Base-by-base conservation (phyloP, 2,329 filamentous ascomycete genomes). In the Fusarium buxicola region DNA sequence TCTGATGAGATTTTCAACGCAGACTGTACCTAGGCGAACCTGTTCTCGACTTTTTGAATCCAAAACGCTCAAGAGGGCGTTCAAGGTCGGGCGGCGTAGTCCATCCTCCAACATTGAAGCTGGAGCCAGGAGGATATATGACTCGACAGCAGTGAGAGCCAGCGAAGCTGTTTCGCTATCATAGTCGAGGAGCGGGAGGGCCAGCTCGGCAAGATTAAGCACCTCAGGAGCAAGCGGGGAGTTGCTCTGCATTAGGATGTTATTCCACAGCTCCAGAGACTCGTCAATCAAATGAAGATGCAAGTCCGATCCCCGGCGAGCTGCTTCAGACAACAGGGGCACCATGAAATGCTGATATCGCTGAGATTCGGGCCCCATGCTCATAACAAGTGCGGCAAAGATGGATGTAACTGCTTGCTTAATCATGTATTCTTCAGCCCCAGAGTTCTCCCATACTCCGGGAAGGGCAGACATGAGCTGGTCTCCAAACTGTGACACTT, bases 351-450 rank as follows among this genome's bases (percentile, higher is more conserved):
- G 77, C 63, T 97, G 92, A 68, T 96, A 97, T 15, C 88, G 84
- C 60, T 89, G 84, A 5, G 92, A 95, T 9, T 90, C 85, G 11
- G 86, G 83, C 57, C 90, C 92, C 86, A 98, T 91, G 2, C 94
- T 91, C 72, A 88, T 88, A n/a, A 96, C 91, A 12, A 99, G 82
- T 3, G 92, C 89, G 2, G 92, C 84, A 47, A 98, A 87, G 34
- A 98, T 90, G 3, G 91, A 92, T 55, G 98, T 84, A 48, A 98
- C 93, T 2, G 92, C 89, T 76, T 97, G 94, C 76, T 98, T 98
- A 82, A 97, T 91, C 75, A 98, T 86, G 76, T 93, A 92, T 71
- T 95, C 92, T 58, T 96, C 90, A 3, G 80, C 77, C 1, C 89
- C 92, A 3, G 92, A 92, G 47, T 89, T 86, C 58, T 92, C 89